phyloP scores from a whole-genome alignment of 768 basidiomycete genomes.

The Russula ochroleuca region DNA sequence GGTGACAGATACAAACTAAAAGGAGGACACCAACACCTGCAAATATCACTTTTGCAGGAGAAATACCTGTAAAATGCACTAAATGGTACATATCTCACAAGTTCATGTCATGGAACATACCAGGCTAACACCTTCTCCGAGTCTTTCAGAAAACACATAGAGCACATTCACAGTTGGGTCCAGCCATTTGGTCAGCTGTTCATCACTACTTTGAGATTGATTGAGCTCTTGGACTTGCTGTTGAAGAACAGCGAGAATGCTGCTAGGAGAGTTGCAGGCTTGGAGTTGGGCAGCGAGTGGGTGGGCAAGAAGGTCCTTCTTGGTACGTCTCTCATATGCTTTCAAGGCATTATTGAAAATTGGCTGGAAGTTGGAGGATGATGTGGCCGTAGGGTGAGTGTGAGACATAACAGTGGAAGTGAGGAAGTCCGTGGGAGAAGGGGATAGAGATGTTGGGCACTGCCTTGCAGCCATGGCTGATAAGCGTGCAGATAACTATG shows the following conservation, averaged over 20 bases:
- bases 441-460: too few species aligned
- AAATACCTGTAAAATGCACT: background rate
- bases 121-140: background rate
- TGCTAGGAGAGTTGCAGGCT: background rate
- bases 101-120: background rate
- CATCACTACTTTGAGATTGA: background rate
- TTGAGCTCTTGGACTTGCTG: background rate
- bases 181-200: background rate
- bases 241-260: background rate
- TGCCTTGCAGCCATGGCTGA: too few species aligned
- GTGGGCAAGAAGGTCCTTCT: background rate
- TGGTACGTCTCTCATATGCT: background rate
- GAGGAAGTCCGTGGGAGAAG: too few species aligned
- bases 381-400: background rate
- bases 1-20: background rate
- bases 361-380: background rate
- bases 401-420: background rate
- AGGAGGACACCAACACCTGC: background rate
- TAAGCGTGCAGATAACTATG: too few species aligned
- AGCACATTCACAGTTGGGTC: background rate
- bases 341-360: background rate
- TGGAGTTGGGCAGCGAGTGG: slow-evolving; percentile 1
- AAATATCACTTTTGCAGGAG: background rate
- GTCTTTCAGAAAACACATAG: background rate
- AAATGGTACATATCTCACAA: too few species aligned